phyloP scores from a whole-genome alignment of 306 rosid species.

The Lathyrus sativus region DNA sequence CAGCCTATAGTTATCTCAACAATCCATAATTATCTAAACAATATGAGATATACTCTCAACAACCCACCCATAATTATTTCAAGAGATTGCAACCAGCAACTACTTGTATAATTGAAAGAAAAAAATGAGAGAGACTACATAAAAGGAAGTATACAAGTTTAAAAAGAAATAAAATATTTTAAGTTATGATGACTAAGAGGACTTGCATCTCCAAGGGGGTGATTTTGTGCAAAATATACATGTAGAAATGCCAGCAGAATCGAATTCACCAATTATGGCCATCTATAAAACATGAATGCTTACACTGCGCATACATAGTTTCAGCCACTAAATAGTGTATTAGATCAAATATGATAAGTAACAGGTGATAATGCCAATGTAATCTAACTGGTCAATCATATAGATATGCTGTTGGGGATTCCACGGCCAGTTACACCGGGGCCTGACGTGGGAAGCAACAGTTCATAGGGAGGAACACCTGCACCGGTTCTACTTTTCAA shows the following conservation, averaged over 20 bases:
- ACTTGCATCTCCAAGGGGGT: not conserved
- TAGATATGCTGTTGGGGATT: slow-evolving; percentile 86
- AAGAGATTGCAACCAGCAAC: too few relatives aligned
- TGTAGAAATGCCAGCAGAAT: not conserved
- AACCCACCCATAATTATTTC: too few relatives aligned
- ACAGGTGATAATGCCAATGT: not conserved
- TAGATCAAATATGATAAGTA: not conserved
- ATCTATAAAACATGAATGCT: slow-evolving; percentile 12
- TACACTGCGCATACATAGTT: slow-evolving; percentile 4
- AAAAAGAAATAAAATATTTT: not conserved
- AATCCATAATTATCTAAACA: too few relatives aligned
- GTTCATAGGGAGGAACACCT: slow-evolving; percentile 87
- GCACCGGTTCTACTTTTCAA: slow-evolving; percentile 86
- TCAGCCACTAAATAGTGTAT: slow-evolving; percentile 23
- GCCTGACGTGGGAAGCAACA: slow-evolving; percentile 76
- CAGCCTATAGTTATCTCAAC: too few relatives aligned
- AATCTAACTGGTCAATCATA: slow-evolving; percentile 42
- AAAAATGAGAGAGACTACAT: not conserved
- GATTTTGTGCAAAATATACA: not conserved
- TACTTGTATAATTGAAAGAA: too few relatives aligned
- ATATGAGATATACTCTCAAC: too few relatives aligned
- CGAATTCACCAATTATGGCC: not conserved
- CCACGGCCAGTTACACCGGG: slow-evolving; percentile 96
- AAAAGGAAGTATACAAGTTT: too few relatives aligned
- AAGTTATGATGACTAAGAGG: not conserved